Conservation (phyloP, 352 stramenopile species). For the Pythium myriotylum region DNA sequence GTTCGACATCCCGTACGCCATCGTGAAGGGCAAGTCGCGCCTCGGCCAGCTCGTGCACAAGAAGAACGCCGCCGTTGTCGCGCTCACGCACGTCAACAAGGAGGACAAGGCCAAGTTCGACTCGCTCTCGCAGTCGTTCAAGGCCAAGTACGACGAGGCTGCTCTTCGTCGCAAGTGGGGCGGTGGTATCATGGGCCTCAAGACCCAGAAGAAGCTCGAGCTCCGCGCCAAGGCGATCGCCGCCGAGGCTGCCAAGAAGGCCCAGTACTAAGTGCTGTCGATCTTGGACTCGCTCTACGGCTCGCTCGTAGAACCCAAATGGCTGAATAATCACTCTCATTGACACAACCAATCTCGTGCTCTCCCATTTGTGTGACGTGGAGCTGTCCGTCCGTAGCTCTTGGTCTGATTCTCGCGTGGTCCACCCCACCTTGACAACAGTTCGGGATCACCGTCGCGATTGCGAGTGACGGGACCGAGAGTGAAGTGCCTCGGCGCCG, state of each 20-base stretch:
- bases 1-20: conserved; percentile 99
- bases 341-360: neutral
- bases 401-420: no score
- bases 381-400: no score
- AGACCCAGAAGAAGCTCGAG: conserved; percentile 99
- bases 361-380: neutral
- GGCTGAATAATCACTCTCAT: conserved; percentile 48
- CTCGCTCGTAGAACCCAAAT: conserved; percentile 37
- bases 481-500: no score
- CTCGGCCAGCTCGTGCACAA: conserved; percentile 98
- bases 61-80: conserved; percentile 97
- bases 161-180: conserved; percentile 96
- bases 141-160: conserved; percentile 97
- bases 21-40: conserved; percentile 99
- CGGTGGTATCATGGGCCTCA: conserved; percentile 99
- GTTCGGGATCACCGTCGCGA: no score
- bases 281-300: conserved; percentile 8
- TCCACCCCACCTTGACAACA: no score
- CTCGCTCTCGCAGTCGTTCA: conserved; percentile 92
- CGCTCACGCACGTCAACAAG: conserved; percentile 97
- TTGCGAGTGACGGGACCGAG: no score
- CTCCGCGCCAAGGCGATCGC: conserved; percentile 97
- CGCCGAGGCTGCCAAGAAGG: conserved; percentile 98
- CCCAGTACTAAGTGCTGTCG: conserved; percentile 88
- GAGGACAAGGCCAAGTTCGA: conserved; percentile 98